Percentiles rank a stretch among this genome's conserved stretches.
phyloP scores from a whole-genome alignment of 441 rosid species.

The Populus trichocarpa region DNA sequence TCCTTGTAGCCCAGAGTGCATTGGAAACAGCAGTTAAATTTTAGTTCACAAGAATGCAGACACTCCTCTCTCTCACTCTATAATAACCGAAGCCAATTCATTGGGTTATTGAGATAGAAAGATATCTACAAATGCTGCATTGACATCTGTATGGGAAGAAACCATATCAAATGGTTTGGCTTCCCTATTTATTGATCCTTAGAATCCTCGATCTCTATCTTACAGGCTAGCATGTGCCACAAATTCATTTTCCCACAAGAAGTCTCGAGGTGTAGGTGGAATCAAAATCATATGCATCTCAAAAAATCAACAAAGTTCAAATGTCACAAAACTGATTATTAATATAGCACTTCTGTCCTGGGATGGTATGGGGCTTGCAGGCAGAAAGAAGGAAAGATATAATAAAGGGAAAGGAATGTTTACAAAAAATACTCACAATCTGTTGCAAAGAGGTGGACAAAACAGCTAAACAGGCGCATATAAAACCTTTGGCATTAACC shows the following conservation, averaged over 20 bases:
- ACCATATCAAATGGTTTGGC: not conserved
- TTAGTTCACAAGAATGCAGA: not conserved
- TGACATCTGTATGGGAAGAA: not conserved
- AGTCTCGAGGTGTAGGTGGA: not conserved
- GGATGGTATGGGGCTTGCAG: not conserved
- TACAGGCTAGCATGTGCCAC: not conserved
- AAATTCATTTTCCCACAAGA: not conserved
- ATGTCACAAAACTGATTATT: not conserved
- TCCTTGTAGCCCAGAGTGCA: not conserved
- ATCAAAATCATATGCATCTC: not conserved
- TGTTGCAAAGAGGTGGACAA: conserved; percentile 87
- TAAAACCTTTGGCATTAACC: conserved; percentile 85
- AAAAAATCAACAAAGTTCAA: not conserved
- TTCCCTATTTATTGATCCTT: not conserved
- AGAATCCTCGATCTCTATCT: not conserved
- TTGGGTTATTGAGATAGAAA: not conserved
- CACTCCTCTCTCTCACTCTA: not conserved
- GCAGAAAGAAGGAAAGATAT: not conserved
- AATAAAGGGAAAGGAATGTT: not conserved
- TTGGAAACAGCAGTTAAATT: not conserved
- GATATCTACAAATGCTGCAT: not conserved
- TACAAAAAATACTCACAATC: conserved; percentile 57
- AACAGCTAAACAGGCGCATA: conserved; percentile 79
- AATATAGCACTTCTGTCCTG: not conserved
- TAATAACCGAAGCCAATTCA: not conserved